These are phyloP conservation scores for Pleomassaria siparia DNA, from an alignment of 2,329 filamentous ascomycete species.

Conservation along the genomic window DNA sequence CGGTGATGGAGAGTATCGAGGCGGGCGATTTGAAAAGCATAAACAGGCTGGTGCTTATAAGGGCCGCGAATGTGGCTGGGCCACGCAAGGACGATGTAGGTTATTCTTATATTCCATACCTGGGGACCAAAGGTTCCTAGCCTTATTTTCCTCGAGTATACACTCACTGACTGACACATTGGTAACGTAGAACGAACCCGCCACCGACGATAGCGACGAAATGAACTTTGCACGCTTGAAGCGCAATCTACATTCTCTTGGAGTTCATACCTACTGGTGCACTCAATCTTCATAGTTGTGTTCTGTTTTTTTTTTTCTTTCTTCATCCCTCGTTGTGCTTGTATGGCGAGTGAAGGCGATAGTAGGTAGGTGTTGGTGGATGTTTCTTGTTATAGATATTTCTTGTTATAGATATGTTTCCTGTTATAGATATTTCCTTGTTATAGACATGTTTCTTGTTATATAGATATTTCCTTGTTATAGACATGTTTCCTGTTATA, in stretches of 20 bases:
- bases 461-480: no score
- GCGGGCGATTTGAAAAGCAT: constrained; percentile 13
- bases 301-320: no score
- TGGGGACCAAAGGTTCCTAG: no score
- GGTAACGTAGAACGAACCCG: constrained; percentile 5
- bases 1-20: constrained; percentile 11
- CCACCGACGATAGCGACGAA: constrained; percentile 3
- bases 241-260: constrained; percentile 12
- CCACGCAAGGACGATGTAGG: not conserved
- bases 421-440: no score
- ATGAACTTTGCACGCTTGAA: constrained; percentile 12
- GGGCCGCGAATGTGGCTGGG: not conserved
- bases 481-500: no score
- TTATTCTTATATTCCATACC: not conserved
- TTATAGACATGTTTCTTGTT: no score
- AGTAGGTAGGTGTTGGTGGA: no score
- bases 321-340: no score
- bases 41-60: constrained; percentile 22
- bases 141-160: not conserved
- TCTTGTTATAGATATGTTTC: no score
- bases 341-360: no score
- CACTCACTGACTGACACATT: constrained; percentile 5
- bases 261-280: constrained; percentile 23
- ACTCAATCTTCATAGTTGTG: constrained; percentile 18
- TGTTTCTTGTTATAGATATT: no score